Conservation (phyloP, 257 asterid genomes). For the Buddleja alternifolia region DNA sequence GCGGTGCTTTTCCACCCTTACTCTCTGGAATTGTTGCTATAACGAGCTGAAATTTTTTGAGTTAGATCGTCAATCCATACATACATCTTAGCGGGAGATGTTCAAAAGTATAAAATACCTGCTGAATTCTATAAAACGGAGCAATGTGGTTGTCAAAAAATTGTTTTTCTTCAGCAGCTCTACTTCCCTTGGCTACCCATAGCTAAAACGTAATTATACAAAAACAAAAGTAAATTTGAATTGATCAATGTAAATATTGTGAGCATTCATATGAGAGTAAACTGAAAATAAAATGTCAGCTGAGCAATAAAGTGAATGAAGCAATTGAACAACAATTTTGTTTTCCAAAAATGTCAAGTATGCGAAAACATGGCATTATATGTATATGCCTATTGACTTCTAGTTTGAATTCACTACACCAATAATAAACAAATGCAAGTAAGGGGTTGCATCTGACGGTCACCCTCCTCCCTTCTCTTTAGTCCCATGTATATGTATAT, state of each 20-base stretch:
- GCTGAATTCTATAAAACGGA: slow-evolving; percentile 97
- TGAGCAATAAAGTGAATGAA: slow-evolving; percentile 2
- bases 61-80: slow-evolving; percentile 18
- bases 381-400: too few relatives aligned
- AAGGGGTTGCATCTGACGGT: too few relatives aligned
- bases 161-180: slow-evolving; percentile 96
- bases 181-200: slow-evolving; percentile 98
- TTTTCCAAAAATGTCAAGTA: not conserved
- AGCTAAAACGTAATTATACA: slow-evolving; percentile 50
- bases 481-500: too few relatives aligned
- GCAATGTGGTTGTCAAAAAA: slow-evolving; percentile 91
- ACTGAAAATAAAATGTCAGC: not conserved
- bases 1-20: slow-evolving; percentile 69
- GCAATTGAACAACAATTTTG: not conserved
- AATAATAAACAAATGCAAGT: too few relatives aligned
- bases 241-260: not conserved
- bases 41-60: slow-evolving; percentile 66
- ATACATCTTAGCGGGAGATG: not conserved
- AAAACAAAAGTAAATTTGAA: slow-evolving; percentile 8
- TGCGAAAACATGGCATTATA: too few relatives aligned
- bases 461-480: too few relatives aligned
- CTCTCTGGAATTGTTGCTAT: slow-evolving; percentile 76
- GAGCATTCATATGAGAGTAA: not conserved
- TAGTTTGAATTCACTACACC: too few relatives aligned
- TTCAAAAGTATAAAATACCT: slow-evolving; percentile 50